Evolutionary conservation across 106 monocot genomes (phyloP), one percentile per base, ranked within the genome.

Genomic region (Xerophyta viscosa): DNA sequence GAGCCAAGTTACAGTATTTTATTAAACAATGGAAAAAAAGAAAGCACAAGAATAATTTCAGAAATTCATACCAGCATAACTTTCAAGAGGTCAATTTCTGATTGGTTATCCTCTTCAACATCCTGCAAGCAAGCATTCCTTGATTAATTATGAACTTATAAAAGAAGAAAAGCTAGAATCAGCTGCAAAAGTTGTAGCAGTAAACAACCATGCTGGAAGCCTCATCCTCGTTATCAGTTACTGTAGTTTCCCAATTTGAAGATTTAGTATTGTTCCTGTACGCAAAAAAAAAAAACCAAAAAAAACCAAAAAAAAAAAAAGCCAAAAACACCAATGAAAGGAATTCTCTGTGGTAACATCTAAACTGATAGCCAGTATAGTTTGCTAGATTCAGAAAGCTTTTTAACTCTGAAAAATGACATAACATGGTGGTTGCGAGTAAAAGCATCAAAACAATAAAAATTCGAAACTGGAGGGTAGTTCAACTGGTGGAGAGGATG

Each of bases 11-110:
- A 36, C 33, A 36, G 33, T 5, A 36, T 36, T 6, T 5, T 11
- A 5, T 46, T 3, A 27, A 14, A 27, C 15, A 27, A 3, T 9
- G 14, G 37, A 31, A 41, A 28, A 51, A 52, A 17, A n/a, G n/a
- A 11, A 59, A 51, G 14, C 1, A 58, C 9, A 64, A 31, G 21
- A 43, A 42, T 21, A 47, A 17, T 20, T 29, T 13, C 31, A 52
- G 24, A 46, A 29, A 23, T 9, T 46, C 17, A n/a, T 76, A 85
- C 84, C 76, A 85, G 79, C 68, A 76, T 21, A 18, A 26, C 46
- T 58, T 62, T 85, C n/a, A 85, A 45, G 24, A 14, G 64, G 37
- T 72, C 29, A 22, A 76, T 76, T 44, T 76, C 64, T 50, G 29
- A 46, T 67, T 65, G 63, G 18, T 69, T 37, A 20, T 60, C 27